These are phyloP conservation scores for Panus rudis DNA, from an alignment of 768 basidiomycete species.

Conservation along the genomic window DNA sequence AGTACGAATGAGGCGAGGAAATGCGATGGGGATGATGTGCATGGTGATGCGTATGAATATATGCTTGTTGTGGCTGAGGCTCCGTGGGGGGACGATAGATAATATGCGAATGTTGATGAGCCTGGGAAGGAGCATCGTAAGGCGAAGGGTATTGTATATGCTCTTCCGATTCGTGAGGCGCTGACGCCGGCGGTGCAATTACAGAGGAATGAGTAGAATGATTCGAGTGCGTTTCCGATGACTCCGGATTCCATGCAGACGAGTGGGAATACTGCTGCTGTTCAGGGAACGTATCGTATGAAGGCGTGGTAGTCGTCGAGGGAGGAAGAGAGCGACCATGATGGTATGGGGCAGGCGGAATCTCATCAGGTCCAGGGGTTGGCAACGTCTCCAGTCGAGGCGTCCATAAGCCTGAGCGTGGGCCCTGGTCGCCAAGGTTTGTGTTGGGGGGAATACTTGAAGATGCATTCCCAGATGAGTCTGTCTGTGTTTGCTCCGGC, in stretches of 20 bases:
- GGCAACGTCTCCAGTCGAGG: slow-evolving; percentile 44
- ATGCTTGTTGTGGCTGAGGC: no score
- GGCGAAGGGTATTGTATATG: no score
- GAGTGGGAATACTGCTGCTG: not conserved
- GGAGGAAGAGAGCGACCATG: slow-evolving; percentile 23
- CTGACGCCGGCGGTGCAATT: no score
- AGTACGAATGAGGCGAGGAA: no score
- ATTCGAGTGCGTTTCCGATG: no score
- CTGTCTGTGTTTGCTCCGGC: slow-evolving; percentile 3
- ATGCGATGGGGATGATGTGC: no score
- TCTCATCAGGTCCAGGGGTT: slow-evolving; percentile 54
- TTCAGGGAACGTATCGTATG: slow-evolving; percentile 9
- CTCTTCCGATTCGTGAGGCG: no score
- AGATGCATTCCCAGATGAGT: not conserved
- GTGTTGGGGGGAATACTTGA: not conserved
- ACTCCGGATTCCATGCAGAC: not conserved
- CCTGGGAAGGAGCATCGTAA: not conserved
- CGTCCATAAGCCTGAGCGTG: not conserved
- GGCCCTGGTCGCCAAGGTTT: not conserved
- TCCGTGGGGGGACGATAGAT: no score
- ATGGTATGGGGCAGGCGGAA: slow-evolving; percentile 56
- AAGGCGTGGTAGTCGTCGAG: slow-evolving; percentile 16
- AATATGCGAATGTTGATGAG: not conserved
- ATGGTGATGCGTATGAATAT: no score
- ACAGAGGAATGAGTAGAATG: no score